phyloP scores from a whole-genome alignment of 2,329 filamentous ascomycete species.

The Alternaria metachromatica region DNA sequence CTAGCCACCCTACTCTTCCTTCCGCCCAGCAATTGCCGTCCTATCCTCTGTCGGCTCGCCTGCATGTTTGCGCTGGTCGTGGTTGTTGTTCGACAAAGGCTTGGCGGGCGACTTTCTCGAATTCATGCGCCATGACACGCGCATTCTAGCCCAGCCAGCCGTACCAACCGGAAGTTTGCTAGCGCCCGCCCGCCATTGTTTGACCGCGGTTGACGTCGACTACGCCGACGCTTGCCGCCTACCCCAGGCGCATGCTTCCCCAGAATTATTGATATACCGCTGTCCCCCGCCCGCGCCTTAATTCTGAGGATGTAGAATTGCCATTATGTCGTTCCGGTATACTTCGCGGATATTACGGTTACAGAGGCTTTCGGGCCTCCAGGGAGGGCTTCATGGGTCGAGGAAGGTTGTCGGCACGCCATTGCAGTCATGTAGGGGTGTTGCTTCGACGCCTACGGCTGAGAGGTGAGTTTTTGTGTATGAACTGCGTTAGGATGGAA shows the following conservation, averaged over 20 bases:
- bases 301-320: constrained; percentile 23
- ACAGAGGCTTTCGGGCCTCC: constrained; percentile 20
- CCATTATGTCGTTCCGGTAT: constrained; percentile 45
- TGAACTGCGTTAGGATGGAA: neutral
- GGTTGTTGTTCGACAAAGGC: constrained; percentile 16
- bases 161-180: neutral
- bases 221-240: constrained; percentile 41
- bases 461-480: constrained; percentile 61
- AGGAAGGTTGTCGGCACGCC: constrained; percentile 18
- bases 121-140: constrained; percentile 35
- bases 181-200: constrained; percentile 10
- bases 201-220: constrained; percentile 5
- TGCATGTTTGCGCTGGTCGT: constrained; percentile 34
- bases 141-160: constrained; percentile 12
- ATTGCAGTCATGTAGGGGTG: constrained; percentile 59
- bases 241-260: constrained; percentile 27
- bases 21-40: constrained; percentile 40
- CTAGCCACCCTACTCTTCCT: constrained; percentile 18
- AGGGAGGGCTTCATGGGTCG: constrained; percentile 23
- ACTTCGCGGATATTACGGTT: constrained; percentile 33
- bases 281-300: constrained; percentile 7
- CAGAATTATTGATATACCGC: constrained; percentile 30
- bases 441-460: constrained; percentile 65
- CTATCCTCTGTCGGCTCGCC: constrained; percentile 32
- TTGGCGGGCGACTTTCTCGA: constrained; percentile 39